Conservation (phyloP, 768 basidiomycete genomes). For the Trametes punicea region DNA sequence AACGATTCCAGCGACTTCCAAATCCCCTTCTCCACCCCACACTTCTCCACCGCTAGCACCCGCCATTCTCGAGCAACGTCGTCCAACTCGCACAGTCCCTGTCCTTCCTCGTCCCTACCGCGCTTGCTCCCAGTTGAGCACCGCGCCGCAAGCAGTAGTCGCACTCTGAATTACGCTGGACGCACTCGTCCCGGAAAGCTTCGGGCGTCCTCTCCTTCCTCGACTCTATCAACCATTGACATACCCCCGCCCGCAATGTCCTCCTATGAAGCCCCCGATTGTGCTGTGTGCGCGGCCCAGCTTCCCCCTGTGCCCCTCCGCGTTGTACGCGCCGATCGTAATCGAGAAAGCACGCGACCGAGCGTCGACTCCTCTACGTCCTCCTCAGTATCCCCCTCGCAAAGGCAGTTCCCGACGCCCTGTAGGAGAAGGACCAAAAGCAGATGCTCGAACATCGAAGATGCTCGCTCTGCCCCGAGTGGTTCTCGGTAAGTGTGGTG, state of each 20-base stretch:
- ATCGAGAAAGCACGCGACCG: not conserved
- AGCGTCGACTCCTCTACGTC: not conserved
- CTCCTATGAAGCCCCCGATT: not conserved
- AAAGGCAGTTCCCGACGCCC: not conserved
- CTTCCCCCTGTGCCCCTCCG: not conserved
- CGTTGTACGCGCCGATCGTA: not conserved
- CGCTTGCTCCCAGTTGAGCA: constrained; percentile 8
- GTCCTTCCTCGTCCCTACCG: not conserved
- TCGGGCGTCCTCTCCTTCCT: constrained; percentile 13
- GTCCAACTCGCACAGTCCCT: constrained; percentile 3
- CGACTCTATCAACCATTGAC: not conserved
- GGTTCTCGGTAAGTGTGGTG: no score
- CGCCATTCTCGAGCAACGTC: not conserved
- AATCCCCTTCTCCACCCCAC: not conserved
- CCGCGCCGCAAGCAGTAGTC: not conserved
- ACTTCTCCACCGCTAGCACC: not conserved
- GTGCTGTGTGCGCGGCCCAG: not conserved
- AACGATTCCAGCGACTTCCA: not conserved
- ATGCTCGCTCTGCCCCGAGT: no score
- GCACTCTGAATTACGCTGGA: constrained; percentile 9
- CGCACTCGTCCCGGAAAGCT: constrained; percentile 9
- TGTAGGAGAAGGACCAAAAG: not conserved
- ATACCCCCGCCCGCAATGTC: not conserved
- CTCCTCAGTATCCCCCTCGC: not conserved
- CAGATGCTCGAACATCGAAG: no score